Conservation (phyloP, 257 asterid species). For the Fraxinus anomala region DNA sequence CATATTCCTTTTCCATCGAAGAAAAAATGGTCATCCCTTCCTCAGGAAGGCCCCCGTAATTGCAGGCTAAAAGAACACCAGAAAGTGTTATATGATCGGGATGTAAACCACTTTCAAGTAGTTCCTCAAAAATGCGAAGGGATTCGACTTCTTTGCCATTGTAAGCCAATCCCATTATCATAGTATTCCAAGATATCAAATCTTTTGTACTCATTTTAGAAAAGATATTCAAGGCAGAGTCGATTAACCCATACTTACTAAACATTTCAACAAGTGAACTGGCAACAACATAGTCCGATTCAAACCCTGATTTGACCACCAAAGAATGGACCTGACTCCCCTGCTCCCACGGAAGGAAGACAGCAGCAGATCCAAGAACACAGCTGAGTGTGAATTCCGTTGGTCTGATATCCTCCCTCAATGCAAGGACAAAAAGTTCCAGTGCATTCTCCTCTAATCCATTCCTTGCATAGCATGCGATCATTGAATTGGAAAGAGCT, state of each 20-base stretch:
- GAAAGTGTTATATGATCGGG: conserved; percentile 58
- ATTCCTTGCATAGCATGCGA: conserved; percentile 61
- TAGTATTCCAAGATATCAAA: conserved; percentile 67
- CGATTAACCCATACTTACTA: conserved; percentile 50
- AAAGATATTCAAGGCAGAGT: conserved; percentile 42
- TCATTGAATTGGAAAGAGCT: conserved; percentile 59
- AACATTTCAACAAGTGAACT: conserved; percentile 64
- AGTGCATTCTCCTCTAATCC: conserved; percentile 46
- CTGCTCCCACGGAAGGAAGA: conserved; percentile 43
- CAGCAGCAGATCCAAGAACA: conserved; percentile 47
- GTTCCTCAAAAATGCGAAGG: conserved; percentile 41
- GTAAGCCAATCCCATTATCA: conserved; percentile 53
- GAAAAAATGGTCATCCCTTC: conserved; percentile 51
- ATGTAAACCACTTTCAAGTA: conserved; percentile 44
- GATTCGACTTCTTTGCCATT: conserved; percentile 58
- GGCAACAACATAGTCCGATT: conserved; percentile 49
- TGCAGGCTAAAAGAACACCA: conserved; percentile 61
- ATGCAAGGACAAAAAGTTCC: conserved; percentile 42
- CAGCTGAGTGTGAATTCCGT: conserved; percentile 66
- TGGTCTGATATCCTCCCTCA: conserved; percentile 48
- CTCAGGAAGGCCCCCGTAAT: conserved; percentile 48
- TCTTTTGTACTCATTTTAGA: conserved; percentile 42
- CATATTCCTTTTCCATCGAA: conserved; percentile 54
- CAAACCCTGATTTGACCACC: conserved; percentile 65
- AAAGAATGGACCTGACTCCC: conserved; percentile 66